phyloP scores from a whole-genome alignment of 805 yeast genomes.

The Lachancea fermentati region DNA sequence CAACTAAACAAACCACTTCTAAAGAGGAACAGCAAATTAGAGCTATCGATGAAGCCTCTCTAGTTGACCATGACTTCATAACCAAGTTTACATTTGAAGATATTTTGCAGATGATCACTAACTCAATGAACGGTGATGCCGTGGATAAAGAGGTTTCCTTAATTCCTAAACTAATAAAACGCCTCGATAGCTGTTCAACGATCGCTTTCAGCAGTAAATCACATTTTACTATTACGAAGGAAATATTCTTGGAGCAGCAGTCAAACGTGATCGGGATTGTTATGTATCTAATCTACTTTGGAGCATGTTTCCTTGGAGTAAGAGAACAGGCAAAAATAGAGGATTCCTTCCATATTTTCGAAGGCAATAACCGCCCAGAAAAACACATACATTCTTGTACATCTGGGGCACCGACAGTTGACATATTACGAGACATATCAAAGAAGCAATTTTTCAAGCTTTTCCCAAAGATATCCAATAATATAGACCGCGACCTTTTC shows the following conservation, averaged over 20 bases:
- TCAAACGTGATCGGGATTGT: slow-evolving; percentile 7
- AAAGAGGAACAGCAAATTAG: not conserved
- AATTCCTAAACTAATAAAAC: slow-evolving; percentile 8
- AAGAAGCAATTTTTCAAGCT: slow-evolving; percentile 9
- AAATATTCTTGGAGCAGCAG: slow-evolving; percentile 8
- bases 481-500: slow-evolving; percentile 4
- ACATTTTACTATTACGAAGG: slow-evolving; percentile 7
- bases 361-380: not conserved
- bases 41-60: not conserved
- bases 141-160: slow-evolving; percentile 1
- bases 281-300: slow-evolving; percentile 8
- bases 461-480: slow-evolving; percentile 5
- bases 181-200: slow-evolving; percentile 6
- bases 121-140: slow-evolving; percentile 2
- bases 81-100: slow-evolving; percentile 8
- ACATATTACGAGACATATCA: slow-evolving; percentile 5
- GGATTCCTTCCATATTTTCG: slow-evolving; percentile 3
- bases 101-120: slow-evolving; percentile 5
- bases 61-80: slow-evolving; percentile 1
- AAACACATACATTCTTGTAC: not conserved
- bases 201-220: slow-evolving; percentile 3
- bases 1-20: not conserved
- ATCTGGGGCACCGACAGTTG: not conserved
- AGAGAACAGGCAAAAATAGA: slow-evolving; percentile 8
- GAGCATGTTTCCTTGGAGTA: slow-evolving; percentile 8